Evolutionary conservation across 2,329 filamentous ascomycete genomes (phyloP), one percentile per base, ranked within the genome.

Genomic region (Epichloe elymi): DNA sequence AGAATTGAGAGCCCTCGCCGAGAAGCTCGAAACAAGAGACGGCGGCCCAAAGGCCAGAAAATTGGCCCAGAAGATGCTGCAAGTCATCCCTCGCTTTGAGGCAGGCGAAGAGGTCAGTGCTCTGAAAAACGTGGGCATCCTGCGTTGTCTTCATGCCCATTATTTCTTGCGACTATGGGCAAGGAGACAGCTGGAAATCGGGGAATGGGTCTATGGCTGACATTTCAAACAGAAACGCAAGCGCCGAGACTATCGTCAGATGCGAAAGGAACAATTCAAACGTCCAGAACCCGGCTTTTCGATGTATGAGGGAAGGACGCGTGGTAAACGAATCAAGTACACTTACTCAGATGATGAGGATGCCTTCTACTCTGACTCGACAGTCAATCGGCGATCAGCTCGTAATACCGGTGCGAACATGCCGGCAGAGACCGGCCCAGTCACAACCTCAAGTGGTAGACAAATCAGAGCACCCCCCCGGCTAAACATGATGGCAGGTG

Each of bases 251-350:
- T 97, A 98, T 62, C 84, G 93, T 15, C 80, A 88, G 63, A 77
- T 82, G 59, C 87, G 88, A 56, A 91, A 91, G 63, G 87, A 91
- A 54, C 84, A 86, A 53, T 97, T 97, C 69, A 79, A 85, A 57
- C 81, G 89, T 5, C 88, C 89, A 5, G 90, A 95, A 59, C 84
- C 86, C 10, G 89, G 89, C 4, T 94, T 91, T 64, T 96, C 90
- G 1, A 74, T 95, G 52, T 98, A 98, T 65, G 93, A 98, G 70
- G 93, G 93, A 47, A 87, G 93, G 49, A 98, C 94, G 5, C 82
- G 93, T 53, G 93, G 93, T 51, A 97, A 98, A 73, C 86, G 91
- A 54, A 86, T 95, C 70, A 94, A 90, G 67, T 98, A 98, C 63
- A 98, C 88, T 0, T 98, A 87, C 63, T 94, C 89, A 0, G 90